Base-by-base conservation (phyloP, 2,329 filamentous ascomycete species). In the Rhynchosporium graminicola region DNA sequence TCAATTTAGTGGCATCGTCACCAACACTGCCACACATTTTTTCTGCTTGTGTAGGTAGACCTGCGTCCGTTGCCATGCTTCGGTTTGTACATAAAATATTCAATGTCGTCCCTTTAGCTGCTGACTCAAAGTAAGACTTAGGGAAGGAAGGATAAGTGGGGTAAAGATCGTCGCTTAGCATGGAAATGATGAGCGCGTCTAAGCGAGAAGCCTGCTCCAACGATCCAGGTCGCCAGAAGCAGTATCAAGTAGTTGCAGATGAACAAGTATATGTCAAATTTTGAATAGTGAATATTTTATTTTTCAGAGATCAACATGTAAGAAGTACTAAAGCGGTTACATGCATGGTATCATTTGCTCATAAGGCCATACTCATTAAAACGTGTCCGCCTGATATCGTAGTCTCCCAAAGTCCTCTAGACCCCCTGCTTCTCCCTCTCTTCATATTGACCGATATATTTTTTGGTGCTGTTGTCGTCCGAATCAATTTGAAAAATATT, bases 401-500 rank as follows among this genome's bases (percentile, higher is more conserved):
- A 29, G 3, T 8, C n/a, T 9, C 48, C 13, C 6, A 15, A 51
- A 43, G 40, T 36, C 15, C 29, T 20, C 48, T 20, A 13, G 6
- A 31, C 29, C 29, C 48, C 29, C 28, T 51, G 38, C 48, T 51
- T 51, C 12, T 51, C 48, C 10, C 28, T 51, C 15, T 36, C 3
- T 33, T 51, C 48, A 51, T 4, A 51, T 26, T 51, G 31, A 4
- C 48, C 28, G 15, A 51, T 9, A 38, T 51, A 29, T n/a, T 38
- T 51, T 33, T 51, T 51, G 31, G 48, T 45, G 54, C 54, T 57
- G 3, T 26, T 33, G 15, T 47, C 15, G 28, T 47, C 40, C 10
- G 20, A 15, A 8, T 60, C 57, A 29, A 60, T 48, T 15, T 60
- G 47, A 26, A 45, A 40, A 38, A 55, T 60, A 31, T 60, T 50